Evolutionary conservation across 108 stramenopile species (phyloP).

Genomic region (Mediolabrus comicus): DNA sequence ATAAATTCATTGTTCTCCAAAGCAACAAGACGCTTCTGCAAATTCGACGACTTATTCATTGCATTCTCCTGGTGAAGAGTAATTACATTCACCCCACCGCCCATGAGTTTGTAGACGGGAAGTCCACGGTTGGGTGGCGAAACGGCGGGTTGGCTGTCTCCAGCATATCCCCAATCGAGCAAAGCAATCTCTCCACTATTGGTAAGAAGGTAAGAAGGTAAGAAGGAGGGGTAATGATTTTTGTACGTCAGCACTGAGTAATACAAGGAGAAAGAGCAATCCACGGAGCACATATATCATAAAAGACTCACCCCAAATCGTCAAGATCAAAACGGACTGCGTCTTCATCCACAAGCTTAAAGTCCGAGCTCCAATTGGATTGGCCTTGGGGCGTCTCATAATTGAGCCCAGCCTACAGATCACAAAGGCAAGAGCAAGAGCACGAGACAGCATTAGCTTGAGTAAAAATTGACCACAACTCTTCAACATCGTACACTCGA

Average conservation of each 20-base stretch:
- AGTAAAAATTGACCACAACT: background rate
- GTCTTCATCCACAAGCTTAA: constrained; percentile 40
- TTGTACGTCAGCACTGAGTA: too few relatives aligned
- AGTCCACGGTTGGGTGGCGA: constrained; percentile 54
- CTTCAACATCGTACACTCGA: background rate
- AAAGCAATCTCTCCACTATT: constrained; percentile 59
- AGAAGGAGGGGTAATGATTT: too few relatives aligned
- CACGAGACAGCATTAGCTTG: background rate
- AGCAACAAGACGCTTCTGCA: constrained; percentile 54
- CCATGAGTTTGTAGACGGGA: constrained; percentile 44
- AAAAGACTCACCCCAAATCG: too few relatives aligned
- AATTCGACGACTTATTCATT: constrained; percentile 12
- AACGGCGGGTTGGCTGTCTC: constrained; percentile 23
- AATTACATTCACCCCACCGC: constrained; percentile 38
- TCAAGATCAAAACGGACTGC: constrained; percentile 65
- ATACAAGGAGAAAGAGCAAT: too few relatives aligned
- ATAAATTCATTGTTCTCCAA: constrained; percentile 54
- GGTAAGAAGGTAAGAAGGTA: too few relatives aligned
- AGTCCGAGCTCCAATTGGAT: constrained; percentile 13
- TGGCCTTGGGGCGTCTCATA: constrained; percentile 25
- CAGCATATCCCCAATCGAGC: constrained; percentile 54
- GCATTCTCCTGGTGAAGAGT: constrained; percentile 49
- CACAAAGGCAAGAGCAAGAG: background rate
- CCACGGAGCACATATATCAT: too few relatives aligned
- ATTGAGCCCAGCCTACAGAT: constrained; percentile 52